Conservation (phyloP, 2,329 filamentous ascomycete genomes). For the Penicillium sp. region DNA sequence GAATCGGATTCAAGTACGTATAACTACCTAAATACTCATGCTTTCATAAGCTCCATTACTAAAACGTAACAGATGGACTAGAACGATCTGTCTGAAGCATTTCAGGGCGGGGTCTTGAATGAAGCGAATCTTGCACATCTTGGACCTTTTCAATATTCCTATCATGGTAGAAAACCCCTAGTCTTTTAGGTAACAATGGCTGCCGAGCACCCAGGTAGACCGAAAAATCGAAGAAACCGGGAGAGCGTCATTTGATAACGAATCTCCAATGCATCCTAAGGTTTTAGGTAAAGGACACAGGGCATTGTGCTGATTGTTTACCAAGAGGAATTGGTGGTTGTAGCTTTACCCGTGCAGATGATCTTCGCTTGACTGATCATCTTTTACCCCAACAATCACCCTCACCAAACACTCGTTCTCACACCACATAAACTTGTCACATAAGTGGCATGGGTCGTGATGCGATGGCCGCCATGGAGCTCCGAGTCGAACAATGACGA, state of each 20-base stretch:
- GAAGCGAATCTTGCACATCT: not conserved
- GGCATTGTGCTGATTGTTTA: not conserved
- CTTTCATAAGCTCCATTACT: no score
- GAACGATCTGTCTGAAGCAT: no score
- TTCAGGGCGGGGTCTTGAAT: no score
- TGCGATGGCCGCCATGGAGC: conserved; percentile 52
- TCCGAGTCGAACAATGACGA: conserved; percentile 33
- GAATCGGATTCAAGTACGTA: no score
- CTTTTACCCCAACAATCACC: conserved; percentile 15
- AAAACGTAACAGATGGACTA: no score
- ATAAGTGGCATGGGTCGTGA: conserved; percentile 35
- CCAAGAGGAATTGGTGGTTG: not conserved
- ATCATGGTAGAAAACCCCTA: no score
- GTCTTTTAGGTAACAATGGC: no score
- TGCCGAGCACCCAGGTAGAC: not conserved
- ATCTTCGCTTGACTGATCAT: not conserved
- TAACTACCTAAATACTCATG: no score
- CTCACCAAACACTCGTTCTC: not conserved
- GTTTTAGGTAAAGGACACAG: not conserved
- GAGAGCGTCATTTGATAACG: no score
- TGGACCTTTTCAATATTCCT: not conserved
- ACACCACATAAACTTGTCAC: conserved; percentile 1
- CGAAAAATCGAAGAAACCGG: no score
- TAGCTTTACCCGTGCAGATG: not conserved
- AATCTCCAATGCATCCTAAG: not conserved